phyloP scores from a whole-genome alignment of 345 rosid genomes.

The Bruguiera parviflora region DNA sequence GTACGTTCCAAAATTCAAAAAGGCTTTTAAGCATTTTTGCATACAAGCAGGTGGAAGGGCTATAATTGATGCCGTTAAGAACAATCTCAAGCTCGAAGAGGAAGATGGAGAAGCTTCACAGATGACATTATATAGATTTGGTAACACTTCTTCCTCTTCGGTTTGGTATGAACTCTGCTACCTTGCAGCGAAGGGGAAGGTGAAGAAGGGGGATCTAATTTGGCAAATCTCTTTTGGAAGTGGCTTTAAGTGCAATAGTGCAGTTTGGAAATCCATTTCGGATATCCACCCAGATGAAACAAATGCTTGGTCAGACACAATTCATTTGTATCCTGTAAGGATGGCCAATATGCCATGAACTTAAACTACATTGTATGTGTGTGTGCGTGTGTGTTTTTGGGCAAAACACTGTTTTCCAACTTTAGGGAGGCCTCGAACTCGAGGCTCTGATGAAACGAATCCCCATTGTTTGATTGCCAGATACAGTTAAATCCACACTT shows the following conservation, averaged over 20 bases:
- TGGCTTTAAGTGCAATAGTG: constrained; percentile 65
- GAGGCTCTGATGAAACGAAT: too few relatives aligned
- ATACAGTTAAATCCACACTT: too few relatives aligned
- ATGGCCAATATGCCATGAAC: constrained; percentile 6
- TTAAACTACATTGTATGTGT: neutral
- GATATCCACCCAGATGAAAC: constrained; percentile 29
- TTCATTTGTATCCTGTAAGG: constrained; percentile 44
- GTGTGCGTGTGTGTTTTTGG: too few relatives aligned
- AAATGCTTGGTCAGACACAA: constrained; percentile 61
- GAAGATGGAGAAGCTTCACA: constrained; percentile 65
- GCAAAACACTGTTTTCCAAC: too few relatives aligned
- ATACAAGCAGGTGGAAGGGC: constrained; percentile 62
- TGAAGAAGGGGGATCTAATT: constrained; percentile 49
- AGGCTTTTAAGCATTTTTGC: constrained; percentile 59
- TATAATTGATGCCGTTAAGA: constrained; percentile 51
- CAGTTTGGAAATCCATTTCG: constrained; percentile 56
- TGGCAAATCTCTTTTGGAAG: constrained; percentile 70
- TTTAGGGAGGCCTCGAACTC: too few relatives aligned
- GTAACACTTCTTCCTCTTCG: constrained; percentile 64
- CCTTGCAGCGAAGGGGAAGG: constrained; percentile 51
- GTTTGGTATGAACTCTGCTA: constrained; percentile 74
- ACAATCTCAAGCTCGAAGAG: constrained; percentile 46
- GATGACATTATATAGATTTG: constrained; percentile 56
- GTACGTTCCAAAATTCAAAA: constrained; percentile 51
- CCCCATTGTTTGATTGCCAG: too few relatives aligned